These are phyloP conservation scores for Escovopsis sp. DNA, from an alignment of 2,329 filamentous ascomycete genomes.

Conservation along the genomic window DNA sequence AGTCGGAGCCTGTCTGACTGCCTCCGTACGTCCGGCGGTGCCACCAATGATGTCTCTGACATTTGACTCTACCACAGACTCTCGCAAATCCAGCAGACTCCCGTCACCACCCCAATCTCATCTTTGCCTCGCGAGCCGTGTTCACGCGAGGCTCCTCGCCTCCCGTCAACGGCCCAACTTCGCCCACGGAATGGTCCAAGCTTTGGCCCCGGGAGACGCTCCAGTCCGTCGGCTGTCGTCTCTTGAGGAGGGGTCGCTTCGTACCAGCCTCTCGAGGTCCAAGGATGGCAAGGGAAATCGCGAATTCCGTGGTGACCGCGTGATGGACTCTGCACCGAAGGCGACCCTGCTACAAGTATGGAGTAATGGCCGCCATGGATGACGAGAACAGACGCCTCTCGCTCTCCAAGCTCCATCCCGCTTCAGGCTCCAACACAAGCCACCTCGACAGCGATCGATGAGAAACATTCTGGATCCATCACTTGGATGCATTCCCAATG, in stretches of 20 bases:
- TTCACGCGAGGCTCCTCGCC: constrained; percentile 8
- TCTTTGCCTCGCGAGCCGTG: constrained; percentile 3
- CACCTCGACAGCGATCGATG: constrained; percentile 9
- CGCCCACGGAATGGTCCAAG: constrained; percentile 12
- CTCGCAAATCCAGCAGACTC: too few relatives aligned
- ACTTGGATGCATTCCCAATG: background rate
- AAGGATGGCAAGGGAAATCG: constrained; percentile 2
- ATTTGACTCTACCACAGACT: too few relatives aligned
- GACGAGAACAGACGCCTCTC: constrained; percentile 8
- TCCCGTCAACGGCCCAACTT: constrained; percentile 14
- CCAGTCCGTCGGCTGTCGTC: constrained; percentile 8
- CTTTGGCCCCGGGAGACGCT: constrained; percentile 11
- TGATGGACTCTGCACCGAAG: constrained; percentile 9
- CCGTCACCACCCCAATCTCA: too few relatives aligned
- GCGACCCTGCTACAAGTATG: constrained; percentile 5
- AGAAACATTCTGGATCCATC: constrained; percentile 1
- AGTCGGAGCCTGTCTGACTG: too few relatives aligned
- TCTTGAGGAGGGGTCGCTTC: background rate
- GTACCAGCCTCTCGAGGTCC: background rate
- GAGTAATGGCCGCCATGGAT: constrained; percentile 8
- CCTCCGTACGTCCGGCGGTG: too few relatives aligned
- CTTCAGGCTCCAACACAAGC: constrained; percentile 5
- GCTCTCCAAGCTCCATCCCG: background rate
- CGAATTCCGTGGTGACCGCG: constrained; percentile 1
- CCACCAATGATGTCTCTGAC: too few relatives aligned